Conservation (phyloP, 1,284 basidiomycete species). For the Trichosporon sp. region DNA sequence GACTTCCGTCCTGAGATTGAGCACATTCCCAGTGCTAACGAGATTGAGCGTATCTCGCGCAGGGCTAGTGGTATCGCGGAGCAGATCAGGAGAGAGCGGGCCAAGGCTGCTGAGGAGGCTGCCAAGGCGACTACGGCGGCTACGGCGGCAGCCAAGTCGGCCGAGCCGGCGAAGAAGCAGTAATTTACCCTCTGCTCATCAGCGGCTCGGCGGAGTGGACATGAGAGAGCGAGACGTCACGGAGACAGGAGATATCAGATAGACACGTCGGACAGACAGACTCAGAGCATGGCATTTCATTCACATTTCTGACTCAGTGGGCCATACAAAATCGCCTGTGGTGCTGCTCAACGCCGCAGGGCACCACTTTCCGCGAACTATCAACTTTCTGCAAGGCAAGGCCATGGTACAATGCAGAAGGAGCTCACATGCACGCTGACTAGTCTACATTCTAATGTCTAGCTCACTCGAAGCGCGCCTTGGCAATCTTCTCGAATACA, state of each 20-base stretch:
- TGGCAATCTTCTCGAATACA: slow-evolving; percentile 43
- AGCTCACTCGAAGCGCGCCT: slow-evolving; percentile 18
- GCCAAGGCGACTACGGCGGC: background rate
- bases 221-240: background rate
- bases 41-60: background rate
- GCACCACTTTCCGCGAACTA: too few species aligned
- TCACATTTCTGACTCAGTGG: background rate
- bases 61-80: background rate
- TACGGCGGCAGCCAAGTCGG: too few species aligned
- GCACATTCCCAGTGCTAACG: background rate
- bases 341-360: too few species aligned
- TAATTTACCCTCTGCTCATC: too few species aligned
- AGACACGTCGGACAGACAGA: background rate
- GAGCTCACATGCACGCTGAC: too few species aligned
- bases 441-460: background rate
- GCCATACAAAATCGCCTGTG: too few species aligned
- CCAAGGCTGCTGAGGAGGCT: slow-evolving; percentile 3
- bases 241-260: background rate
- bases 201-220: too few species aligned
- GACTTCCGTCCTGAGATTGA: slow-evolving; percentile 12
- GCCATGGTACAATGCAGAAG: too few species aligned
- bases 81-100: background rate
- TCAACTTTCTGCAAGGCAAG: too few species aligned
- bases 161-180: too few species aligned
- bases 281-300: background rate